Base-by-base conservation (phyloP, 768 basidiomycete genomes). In the Calocybe indica region DNA sequence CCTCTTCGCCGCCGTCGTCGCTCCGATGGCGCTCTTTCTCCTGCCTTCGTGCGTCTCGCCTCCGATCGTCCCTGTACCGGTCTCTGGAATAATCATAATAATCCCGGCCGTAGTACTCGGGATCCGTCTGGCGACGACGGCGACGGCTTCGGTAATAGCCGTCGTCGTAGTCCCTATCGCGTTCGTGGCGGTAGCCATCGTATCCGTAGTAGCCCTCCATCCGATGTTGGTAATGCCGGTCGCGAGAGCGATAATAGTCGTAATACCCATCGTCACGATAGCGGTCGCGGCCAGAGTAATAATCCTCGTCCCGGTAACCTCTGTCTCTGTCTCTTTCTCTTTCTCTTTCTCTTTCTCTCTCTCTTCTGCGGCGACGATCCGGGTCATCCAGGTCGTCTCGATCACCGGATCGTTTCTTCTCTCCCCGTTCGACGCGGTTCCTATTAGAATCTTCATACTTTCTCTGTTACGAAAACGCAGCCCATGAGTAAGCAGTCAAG, bases 321-420 rank as follows among this genome's bases (percentile, higher is more conserved):
- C 50, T 48, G 34, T 55, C 45, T 13, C 54, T 55, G 28, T 57
- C 52, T 34, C 50, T 57, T 12, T 47, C 39, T 30, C 12, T 44
- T 8, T 50, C 51, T 34, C 43, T 36, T 30, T 48, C 46, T 12
- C 46, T 22, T 14, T 52, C 53, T 22, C 33, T 48, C 5, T 52
- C 32, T 34, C 43, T 33, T 5, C 48, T 44, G 12, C 52, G 41
- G 30, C 54, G 47, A 32, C 53, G 44, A 13, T 52, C 40, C 32
- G 51, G 40, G 33, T 55, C 48, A 29, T 52, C 38, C 30, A 49
- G 42, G 10, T 37, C 36, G 42, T 43, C 42, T 33, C 50, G 45
- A 5, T 54, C 54, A 36, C 48, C 41, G 29, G 51, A 39, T 37
- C 49, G 44, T 9, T 42, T 40, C 6, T 48, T 45, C 10, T 38